These are phyloP conservation scores for Candolleomyces efflorescens DNA, from an alignment of 768 basidiomycete species.

Conservation along the genomic window DNA sequence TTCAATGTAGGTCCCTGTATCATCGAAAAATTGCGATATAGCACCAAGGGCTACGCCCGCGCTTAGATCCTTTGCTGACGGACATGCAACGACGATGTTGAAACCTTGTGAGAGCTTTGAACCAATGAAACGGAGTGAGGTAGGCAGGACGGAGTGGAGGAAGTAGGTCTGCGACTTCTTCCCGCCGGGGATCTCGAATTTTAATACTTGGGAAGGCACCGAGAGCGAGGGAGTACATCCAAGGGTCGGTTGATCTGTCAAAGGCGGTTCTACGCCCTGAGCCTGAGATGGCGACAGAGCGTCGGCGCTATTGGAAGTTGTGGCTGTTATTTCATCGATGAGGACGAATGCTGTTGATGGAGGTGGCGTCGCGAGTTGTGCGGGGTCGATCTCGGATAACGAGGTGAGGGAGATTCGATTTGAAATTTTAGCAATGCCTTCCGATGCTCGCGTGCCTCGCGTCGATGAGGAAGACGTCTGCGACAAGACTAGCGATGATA, in stretches of 20 bases:
- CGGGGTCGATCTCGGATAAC: neutral
- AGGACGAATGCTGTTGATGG: constrained; percentile 24
- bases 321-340: constrained; percentile 11
- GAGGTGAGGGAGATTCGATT: neutral
- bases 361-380: neutral
- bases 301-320: neutral
- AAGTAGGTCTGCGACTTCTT: constrained; percentile 8
- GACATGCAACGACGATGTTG: constrained; percentile 48
- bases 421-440: neutral
- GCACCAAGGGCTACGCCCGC: constrained; percentile 61
- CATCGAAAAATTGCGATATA: constrained; percentile 55
- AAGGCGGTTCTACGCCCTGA: too few species aligned
- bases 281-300: neutral
- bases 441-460: neutral
- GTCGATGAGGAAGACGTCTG: neutral
- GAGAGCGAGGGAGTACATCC: neutral
- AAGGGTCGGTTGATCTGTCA: too few species aligned
- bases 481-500: constrained; percentile 26
- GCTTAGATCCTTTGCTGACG: constrained; percentile 55
- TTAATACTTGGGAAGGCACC: neutral
- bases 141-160: constrained; percentile 10
- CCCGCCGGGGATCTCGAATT: constrained; percentile 5
- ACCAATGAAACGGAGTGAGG: constrained; percentile 33
- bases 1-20: constrained; percentile 31
- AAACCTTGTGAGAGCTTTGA: constrained; percentile 30